A percentile compares a stretch with the other conserved stretches of the same genome.
Conservation (phyloP, 352 stramenopile species). For the Phytophthora hybrid region DNA sequence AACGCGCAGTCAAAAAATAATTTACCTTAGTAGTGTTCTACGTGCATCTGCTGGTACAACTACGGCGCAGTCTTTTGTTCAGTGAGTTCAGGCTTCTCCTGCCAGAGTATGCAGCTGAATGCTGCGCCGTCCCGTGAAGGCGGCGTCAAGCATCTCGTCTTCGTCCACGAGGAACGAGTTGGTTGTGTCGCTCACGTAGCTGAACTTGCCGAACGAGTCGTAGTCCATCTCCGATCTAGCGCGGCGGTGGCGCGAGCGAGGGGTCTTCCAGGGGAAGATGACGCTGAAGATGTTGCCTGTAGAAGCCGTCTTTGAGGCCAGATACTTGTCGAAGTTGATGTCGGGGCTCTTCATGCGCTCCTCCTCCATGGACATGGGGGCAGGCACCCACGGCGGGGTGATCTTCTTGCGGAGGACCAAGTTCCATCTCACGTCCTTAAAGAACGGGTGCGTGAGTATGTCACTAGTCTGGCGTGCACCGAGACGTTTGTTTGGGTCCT, state of each 20-base stretch:
- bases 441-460: conserved; percentile 87
- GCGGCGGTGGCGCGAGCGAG: conserved; percentile 55
- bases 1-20: conserved; percentile 43
- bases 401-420: conserved; percentile 87
- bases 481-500: conserved; percentile 85
- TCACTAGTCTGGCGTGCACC: conserved; percentile 85
- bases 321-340: conserved; percentile 89
- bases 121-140: conserved; percentile 83
- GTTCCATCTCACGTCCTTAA: conserved; percentile 83
- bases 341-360: conserved; percentile 81
- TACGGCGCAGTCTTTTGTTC: conserved; percentile 41
- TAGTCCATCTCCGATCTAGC: conserved; percentile 63
- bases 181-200: conserved; percentile 89
- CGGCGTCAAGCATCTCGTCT: conserved; percentile 89
- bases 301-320: conserved; percentile 82
- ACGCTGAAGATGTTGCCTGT: conserved; percentile 86
- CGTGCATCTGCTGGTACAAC: conserved; percentile 50
- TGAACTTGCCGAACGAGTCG: conserved; percentile 89
- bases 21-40: conserved; percentile 50
- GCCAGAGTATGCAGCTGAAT: conserved; percentile 86
- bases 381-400: conserved; percentile 73
- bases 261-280: conserved; percentile 82
- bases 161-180: conserved; percentile 91
- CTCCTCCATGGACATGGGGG: conserved; percentile 74
- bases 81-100: conserved; percentile 61